Percentiles rank a stretch among this genome's conserved stretches.
phyloP scores from a whole-genome alignment of 2,329 filamentous ascomycete genomes.

The Fusarium algeriense region DNA sequence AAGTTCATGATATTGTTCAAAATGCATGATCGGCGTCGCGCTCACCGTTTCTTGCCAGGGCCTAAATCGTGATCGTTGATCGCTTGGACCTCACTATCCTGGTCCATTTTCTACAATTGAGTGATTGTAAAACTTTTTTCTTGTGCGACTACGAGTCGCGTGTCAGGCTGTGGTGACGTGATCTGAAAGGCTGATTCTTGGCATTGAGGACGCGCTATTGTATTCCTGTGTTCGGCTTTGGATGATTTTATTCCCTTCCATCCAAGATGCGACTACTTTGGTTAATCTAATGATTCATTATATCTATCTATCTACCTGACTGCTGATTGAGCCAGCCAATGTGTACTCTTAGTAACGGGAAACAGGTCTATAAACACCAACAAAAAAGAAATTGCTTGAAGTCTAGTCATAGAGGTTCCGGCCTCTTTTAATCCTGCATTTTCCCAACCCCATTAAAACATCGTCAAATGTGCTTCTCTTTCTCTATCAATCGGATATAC shows the following conservation, averaged over 20 bases:
- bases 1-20: slow-evolving; percentile 42
- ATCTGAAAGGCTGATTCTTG: not conserved
- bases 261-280: no score
- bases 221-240: no score
- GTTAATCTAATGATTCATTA: no score
- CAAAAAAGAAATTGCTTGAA: not conserved
- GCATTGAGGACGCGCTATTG: not conserved
- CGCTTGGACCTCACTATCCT: not conserved
- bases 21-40: slow-evolving; percentile 34
- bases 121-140: not conserved
- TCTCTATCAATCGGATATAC: not conserved
- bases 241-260: fast-evolving
- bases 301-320: no score
- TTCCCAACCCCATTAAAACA: fast-evolving
- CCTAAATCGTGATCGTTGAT: not conserved
- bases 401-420: fast-evolving
- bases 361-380: no score
- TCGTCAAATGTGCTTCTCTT: not conserved
- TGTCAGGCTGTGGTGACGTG: not conserved
- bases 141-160: not conserved
- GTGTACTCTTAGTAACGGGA: no score
- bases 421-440: fast-evolving
- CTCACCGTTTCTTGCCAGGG: slow-evolving; percentile 32
- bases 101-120: not conserved
- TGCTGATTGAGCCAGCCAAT: no score